Evolutionary conservation across 169 alveolate species (phyloP).

Genomic region (Cryptosporidium viatorum): DNA sequence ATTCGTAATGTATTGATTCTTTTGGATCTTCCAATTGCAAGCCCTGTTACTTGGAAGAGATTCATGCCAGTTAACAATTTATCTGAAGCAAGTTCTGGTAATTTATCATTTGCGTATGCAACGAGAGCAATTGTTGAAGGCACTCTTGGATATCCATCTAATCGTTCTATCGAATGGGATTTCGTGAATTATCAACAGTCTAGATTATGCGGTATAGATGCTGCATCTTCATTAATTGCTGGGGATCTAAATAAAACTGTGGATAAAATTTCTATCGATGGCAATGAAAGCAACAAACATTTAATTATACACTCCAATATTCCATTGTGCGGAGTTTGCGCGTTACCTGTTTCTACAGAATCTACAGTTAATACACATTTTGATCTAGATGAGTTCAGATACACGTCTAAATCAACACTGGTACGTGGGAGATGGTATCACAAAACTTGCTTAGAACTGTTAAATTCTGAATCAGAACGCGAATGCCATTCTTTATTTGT

Average conservation of each 20-base stretch:
- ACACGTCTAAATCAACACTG: conserved; percentile 30
- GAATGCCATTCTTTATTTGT: conserved; percentile 60
- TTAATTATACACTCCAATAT: not conserved
- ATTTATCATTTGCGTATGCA: conserved; percentile 18
- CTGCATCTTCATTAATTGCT: conserved; percentile 14
- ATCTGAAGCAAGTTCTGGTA: not conserved
- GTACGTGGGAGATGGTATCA: conserved; percentile 75
- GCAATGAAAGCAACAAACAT: not conserved
- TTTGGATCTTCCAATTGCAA: conserved; percentile 40
- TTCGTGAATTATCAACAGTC: conserved; percentile 64
- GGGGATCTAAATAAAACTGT: not conserved
- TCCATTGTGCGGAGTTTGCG: conserved; percentile 70
- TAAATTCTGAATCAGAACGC: conserved; percentile 53
- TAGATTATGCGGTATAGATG: conserved; percentile 69
- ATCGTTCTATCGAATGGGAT: conserved; percentile 35
- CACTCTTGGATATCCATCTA: conserved; percentile 32
- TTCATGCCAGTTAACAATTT: not conserved
- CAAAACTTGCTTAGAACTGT: conserved; percentile 42
- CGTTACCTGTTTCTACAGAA: conserved; percentile 73
- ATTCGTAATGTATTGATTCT: conserved; percentile 14
- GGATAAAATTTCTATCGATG: conserved; percentile 13
- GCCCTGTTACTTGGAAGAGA: conserved; percentile 45
- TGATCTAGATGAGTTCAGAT: conserved; percentile 20
- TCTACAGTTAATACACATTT: conserved; percentile 47
- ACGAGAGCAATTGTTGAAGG: conserved; percentile 49